Base-by-base conservation (phyloP, 1,139 yeast species). In the Scheffersomyces insectosa region DNA sequence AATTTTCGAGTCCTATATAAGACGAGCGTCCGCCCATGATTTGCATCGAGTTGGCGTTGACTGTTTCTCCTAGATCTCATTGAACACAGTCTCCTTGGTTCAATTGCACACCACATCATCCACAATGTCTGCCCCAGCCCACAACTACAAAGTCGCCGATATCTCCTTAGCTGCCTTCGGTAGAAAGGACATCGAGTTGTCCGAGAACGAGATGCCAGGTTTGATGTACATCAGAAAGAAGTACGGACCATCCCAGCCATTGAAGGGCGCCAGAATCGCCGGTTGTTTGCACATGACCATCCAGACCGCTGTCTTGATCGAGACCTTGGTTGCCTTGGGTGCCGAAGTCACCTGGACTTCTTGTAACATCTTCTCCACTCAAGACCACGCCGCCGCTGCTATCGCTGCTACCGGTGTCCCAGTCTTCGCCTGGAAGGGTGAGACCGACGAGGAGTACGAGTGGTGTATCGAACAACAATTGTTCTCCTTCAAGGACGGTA, bases 381-480 rank as follows among this genome's bases (percentile, higher is more conserved):
- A 93, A 80, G 99, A 93, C 77, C 98, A 93, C 72, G 98, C 98
- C 60, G 99, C 99, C 65, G 98, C 99, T 66, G 99, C 99, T 64
- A 93, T 95, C 73, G 99, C 99, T 62, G 99, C 99, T 61, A 76
- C 97, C 60, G 99, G 99, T 78, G 95, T 93, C 50, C 99, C 99
- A 68, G 99, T 95, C 57, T 95, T 90, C 62, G 99, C 99, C 65
- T 95, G 99, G 99, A 93, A 93, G 83, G 99, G 99, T 70, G 99
- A 93, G 83, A 89, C 99, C 72, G 99, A 93, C 75, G 99, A 93
- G 80, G 99, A 93, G 80, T 93, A 93, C 85, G 72, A 84, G 66
- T 93, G 99, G 99, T 93, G 99, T 83, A 90, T 93, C 65, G 98
- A 95, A 80, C 99, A 93, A 79, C 99, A 95, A 82, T 85, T 93